Evolutionary conservation across 495 filamentous ascomycete genomes (phyloP), one percentile per base, ranked within the genome.

Genomic region (Peziza echinospora): DNA sequence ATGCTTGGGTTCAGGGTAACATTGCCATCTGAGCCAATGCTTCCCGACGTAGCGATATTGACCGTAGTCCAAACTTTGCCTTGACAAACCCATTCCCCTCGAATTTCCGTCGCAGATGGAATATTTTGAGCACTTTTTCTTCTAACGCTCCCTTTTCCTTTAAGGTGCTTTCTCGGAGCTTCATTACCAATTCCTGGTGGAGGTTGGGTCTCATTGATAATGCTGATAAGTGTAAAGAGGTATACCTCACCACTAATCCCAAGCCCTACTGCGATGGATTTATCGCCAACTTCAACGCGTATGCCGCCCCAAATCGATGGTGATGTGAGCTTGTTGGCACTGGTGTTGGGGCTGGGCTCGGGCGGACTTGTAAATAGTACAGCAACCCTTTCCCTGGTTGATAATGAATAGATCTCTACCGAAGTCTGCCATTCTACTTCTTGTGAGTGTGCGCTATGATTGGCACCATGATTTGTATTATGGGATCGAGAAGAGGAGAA

Each of bases 281-380:
- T 51, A 19, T 49, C 54, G 41, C 56, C 45, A 41, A 62, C 53
- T 58, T 64, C 59, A 47, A 64, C 55, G 24, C 56, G 53, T 37
- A 62, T 26, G 34, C 56, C 53, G 48, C 63, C 60, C 61, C 58
- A 60, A 46, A 58, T 52, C 30, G 55, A 57, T 11, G 60, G 50
- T 41, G 49, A 44, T 19, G 51, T 48, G 26, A 47, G 49, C 21
- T 54, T 49, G 28, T 59, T 48, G 17, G 48, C 52, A 48, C 60
- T 52, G 26, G 58, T 52, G 55, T 57, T 58, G 47, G 62, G 45
- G 19, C 45, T 47, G 49, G 56, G 49, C 13, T 55, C 52, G 19
- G 49, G 34, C 21, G 56, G 56, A 34, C 56, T 59, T 16, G 55
- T 55, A 47, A 59, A 55, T 16, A 59, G 26, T 34, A 47, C 53